A percentile compares a stretch with the other conserved stretches of the same genome.
These are phyloP conservation scores for Daldinia vernicosa DNA, from an alignment of 495 filamentous ascomycete species.

Conservation along the genomic window DNA sequence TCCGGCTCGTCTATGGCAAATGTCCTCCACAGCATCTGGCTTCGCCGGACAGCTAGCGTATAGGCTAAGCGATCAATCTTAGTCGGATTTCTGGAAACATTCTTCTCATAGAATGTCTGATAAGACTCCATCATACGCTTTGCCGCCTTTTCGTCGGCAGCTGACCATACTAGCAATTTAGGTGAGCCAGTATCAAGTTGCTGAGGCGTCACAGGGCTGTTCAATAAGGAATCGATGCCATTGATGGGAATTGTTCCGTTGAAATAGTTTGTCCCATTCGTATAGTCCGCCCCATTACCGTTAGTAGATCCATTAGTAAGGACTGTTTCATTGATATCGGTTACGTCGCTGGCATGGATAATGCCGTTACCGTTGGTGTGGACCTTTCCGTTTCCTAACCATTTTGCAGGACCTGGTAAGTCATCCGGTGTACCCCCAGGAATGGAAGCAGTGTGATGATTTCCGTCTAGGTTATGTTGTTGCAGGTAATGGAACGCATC, in stretches of 20 bases:
- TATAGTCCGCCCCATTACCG: not conserved
- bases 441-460: constrained; percentile 1
- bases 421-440: not conserved
- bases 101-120: constrained; percentile 14
- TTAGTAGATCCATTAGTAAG: not conserved
- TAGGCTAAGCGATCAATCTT: constrained; percentile 37
- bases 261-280: constrained; percentile 8
- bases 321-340: not conserved
- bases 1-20: constrained; percentile 24
- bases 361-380: not conserved
- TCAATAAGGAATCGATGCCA: not conserved
- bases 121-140: constrained; percentile 23
- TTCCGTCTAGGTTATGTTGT: not conserved
- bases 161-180: constrained; percentile 15
- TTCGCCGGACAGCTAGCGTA: constrained; percentile 45
- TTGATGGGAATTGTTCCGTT: not conserved
- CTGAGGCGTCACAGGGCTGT: not conserved
- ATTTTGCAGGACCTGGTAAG: not conserved
- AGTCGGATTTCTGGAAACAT: not conserved
- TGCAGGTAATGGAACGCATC: constrained; percentile 35
- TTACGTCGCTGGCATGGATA: not conserved
- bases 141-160: constrained; percentile 27
- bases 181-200: not conserved
- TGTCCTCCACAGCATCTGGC: constrained; percentile 37
- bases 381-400: not conserved